Percentiles rank a stretch among this genome's conserved stretches.
phyloP scores from a whole-genome alignment of 345 rosid genomes.

The Eucalyptus cloeziana region DNA sequence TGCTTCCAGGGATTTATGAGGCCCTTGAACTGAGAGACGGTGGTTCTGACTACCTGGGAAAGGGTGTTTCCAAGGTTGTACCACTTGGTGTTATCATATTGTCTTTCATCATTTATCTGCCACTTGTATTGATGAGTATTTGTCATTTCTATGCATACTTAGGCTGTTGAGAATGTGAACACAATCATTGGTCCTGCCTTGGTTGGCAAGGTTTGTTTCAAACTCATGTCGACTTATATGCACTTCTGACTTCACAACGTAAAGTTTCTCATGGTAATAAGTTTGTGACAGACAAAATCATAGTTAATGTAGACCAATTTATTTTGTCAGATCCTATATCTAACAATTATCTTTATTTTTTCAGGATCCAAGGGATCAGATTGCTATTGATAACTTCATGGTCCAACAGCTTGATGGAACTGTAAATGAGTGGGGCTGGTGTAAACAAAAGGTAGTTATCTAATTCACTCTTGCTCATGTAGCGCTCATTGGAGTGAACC shows the following conservation, averaged over 20 bases:
- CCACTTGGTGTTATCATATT: background rate
- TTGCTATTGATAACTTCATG: conserved; percentile 41
- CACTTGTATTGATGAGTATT: background rate
- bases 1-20: conserved; percentile 39
- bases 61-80: conserved; percentile 54
- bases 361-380: conserved; percentile 52
- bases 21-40: conserved; percentile 53
- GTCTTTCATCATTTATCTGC: background rate
- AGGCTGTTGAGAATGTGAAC: conserved; percentile 64
- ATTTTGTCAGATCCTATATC: background rate
- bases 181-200: conserved; percentile 48
- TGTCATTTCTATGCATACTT: background rate
- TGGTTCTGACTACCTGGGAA: conserved; percentile 61
- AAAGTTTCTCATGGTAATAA: background rate
- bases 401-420: conserved; percentile 75
- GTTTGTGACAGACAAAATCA: background rate
- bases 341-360: background rate
- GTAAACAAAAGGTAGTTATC: conserved; percentile 51
- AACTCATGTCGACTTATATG: background rate
- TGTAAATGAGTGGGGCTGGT: conserved; percentile 76
- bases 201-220: conserved; percentile 49
- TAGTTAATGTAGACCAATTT: background rate
- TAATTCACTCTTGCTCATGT: background rate
- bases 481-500: background rate
- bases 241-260: background rate